Conservation (phyloP, 345 rosid genomes). For the Ceriops decandra region DNA sequence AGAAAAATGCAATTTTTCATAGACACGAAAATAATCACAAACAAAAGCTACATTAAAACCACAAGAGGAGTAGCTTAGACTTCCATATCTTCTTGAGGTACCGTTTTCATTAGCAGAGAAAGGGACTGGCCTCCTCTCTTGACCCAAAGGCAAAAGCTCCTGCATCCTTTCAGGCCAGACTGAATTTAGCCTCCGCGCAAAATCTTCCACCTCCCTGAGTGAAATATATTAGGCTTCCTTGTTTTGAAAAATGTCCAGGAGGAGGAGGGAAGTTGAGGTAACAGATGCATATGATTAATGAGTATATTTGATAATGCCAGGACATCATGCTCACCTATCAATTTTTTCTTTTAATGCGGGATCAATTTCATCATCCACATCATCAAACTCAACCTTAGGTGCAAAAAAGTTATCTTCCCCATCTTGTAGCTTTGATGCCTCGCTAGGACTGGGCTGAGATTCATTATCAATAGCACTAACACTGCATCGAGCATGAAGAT, state of each 20-base stretch:
- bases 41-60: neutral
- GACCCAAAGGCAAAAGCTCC: constrained; percentile 22
- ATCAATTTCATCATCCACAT: constrained; percentile 29
- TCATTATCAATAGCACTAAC: constrained; percentile 1
- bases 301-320: neutral
- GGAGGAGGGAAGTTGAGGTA: neutral
- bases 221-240: neutral
- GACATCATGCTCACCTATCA: constrained; percentile 22
- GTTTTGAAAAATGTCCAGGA: neutral
- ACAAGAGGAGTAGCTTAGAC: constrained; percentile 15
- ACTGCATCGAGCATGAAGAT: constrained; percentile 6
- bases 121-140: constrained; percentile 14
- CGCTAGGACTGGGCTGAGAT: constrained; percentile 8
- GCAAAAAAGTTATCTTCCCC: constrained; percentile 14
- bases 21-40: too few species aligned
- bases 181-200: constrained; percentile 29
- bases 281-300: neutral
- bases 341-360: constrained; percentile 28
- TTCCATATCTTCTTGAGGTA: constrained; percentile 15
- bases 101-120: constrained; percentile 20
- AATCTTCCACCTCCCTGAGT: constrained; percentile 30
- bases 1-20: too few species aligned
- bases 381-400: constrained; percentile 20
- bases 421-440: constrained; percentile 8
- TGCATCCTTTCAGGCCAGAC: constrained; percentile 34